A percentile compares a stretch with the other conserved stretches of the same genome.
phyloP scores from a whole-genome alignment of 78 protist genomes.

The Dictyostelium citrinum region DNA sequence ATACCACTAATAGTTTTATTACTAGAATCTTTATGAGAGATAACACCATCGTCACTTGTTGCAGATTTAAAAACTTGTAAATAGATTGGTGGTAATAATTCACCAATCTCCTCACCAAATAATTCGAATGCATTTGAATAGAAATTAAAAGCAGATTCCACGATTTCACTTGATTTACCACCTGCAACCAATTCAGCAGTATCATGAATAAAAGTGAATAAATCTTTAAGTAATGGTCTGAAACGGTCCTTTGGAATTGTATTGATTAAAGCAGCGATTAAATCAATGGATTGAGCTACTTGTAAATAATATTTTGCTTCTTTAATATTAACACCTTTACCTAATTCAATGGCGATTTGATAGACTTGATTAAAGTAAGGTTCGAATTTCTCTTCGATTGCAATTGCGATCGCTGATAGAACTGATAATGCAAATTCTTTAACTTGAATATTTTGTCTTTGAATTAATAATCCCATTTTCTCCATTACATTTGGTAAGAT shows the following conservation, averaged over 20 bases:
- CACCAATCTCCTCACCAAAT: conserved; percentile 25
- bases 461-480: conserved; percentile 7
- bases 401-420: conserved; percentile 25
- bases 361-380: conserved; percentile 49
- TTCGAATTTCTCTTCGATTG: conserved; percentile 17
- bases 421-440: conserved; percentile 53
- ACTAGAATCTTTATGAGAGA: not conserved
- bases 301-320: not conserved
- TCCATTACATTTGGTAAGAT: not conserved
- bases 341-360: not conserved
- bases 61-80: conserved; percentile 14
- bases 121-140: conserved; percentile 32
- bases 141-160: conserved; percentile 40
- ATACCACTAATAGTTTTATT: not conserved
- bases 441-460: conserved; percentile 25
- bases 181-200: not conserved
- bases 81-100: not conserved
- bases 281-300: conserved; percentile 28
- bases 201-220: not conserved
- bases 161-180: conserved; percentile 3
- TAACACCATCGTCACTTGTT: conserved; percentile 36
- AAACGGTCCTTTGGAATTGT: conserved; percentile 55
- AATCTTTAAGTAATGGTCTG: not conserved
- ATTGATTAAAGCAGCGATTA: conserved; percentile 9
- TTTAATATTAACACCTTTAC: not conserved